Percentiles rank a stretch among this genome's conserved stretches.
These are phyloP conservation scores for Termitomyces sp. DNA, from an alignment of 768 basidiomycete genomes.

Conservation along the genomic window DNA sequence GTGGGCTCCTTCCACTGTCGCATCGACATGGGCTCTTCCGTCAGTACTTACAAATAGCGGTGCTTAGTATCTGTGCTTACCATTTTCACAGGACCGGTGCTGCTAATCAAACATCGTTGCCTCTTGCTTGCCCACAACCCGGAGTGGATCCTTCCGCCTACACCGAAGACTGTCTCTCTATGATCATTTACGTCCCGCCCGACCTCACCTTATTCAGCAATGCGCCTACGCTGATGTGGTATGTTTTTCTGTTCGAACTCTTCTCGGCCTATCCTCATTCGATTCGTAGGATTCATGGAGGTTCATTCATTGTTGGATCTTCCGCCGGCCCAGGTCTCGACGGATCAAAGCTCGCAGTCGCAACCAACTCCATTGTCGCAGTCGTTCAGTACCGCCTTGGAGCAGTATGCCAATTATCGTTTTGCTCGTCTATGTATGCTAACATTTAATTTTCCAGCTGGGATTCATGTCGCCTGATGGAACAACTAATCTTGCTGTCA, in stretches of 20 bases:
- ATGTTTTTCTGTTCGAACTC: slow-evolving; percentile 19
- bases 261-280: not conserved
- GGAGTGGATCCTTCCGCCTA: slow-evolving; percentile 45
- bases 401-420: slow-evolving; percentile 45
- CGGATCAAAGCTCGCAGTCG: slow-evolving; percentile 69
- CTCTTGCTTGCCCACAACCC: slow-evolving; percentile 72
- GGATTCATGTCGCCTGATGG: slow-evolving; percentile 75
- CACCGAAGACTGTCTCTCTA: slow-evolving; percentile 81
- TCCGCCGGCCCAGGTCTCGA: slow-evolving; percentile 73
- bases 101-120: slow-evolving; percentile 52
- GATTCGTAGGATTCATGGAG: slow-evolving; percentile 76
- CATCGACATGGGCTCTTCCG: slow-evolving; percentile 62
- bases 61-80: slow-evolving; percentile 7
- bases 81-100: slow-evolving; percentile 42
- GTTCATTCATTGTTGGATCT: slow-evolving; percentile 73
- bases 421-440: slow-evolving; percentile 4
- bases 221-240: slow-evolving; percentile 63
- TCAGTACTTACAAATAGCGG: slow-evolving; percentile 32
- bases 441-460: slow-evolving; percentile 40
- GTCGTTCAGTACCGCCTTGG: slow-evolving; percentile 86
- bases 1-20: slow-evolving; percentile 57
- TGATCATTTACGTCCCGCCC: slow-evolving; percentile 69
- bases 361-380: slow-evolving; percentile 74
- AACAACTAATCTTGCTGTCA: slow-evolving; percentile 68
- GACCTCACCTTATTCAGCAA: slow-evolving; percentile 30